Percentiles rank a stretch among this genome's conserved stretches.
These are phyloP conservation scores for Cordyceps fumosorosea DNA, from an alignment of 2,329 filamentous ascomycete species.

Conservation along the genomic window DNA sequence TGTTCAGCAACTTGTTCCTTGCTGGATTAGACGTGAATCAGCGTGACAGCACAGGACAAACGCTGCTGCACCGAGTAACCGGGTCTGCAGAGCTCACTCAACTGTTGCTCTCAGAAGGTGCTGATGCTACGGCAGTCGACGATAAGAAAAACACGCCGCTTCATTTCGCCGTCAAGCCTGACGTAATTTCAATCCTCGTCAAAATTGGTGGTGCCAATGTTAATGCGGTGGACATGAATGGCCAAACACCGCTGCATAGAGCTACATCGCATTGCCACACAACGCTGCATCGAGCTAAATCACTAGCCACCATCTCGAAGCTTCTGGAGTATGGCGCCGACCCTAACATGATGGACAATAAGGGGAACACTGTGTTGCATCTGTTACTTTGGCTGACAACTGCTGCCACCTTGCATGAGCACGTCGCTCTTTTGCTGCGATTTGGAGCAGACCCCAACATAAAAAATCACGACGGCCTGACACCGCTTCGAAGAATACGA, in stretches of 20 bases:
- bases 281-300: background rate
- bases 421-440: background rate
- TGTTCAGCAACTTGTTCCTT: background rate
- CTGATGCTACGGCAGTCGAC: background rate
- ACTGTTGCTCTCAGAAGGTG: background rate
- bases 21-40: constrained; percentile 4
- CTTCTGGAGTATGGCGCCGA: background rate
- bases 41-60: background rate
- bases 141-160: background rate
- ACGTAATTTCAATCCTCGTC: background rate
- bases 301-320: background rate
- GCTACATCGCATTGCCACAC: background rate
- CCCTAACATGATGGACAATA: background rate
- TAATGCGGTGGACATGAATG: background rate
- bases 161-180: background rate
- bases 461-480: background rate
- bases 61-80: background rate
- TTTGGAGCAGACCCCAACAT: background rate
- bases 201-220: background rate
- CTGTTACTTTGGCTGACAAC: background rate
- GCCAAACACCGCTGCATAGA: background rate
- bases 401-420: background rate
- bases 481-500: background rate
- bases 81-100: background rate
- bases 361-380: background rate